Evolutionary conservation across 768 basidiomycete genomes (phyloP), one percentile per base, ranked within the genome.

Genomic region (Paxillus ammoniavirescens): DNA sequence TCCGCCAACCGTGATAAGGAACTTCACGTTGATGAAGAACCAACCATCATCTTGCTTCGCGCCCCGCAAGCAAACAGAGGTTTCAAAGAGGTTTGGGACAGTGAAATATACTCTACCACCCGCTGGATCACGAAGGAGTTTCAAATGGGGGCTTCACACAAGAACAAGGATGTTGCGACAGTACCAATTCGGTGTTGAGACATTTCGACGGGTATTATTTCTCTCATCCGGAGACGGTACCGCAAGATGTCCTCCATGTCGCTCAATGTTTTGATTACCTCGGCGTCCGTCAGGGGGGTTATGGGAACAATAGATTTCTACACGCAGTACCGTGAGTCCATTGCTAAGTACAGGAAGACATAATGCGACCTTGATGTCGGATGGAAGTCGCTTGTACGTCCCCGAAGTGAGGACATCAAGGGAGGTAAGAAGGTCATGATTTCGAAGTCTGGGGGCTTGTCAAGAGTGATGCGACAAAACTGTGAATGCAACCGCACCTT

Each of bases 371-470:
- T 89, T 91, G 66, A 96, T 87, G 48, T 75, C 77, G 2, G 83
- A 79, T 15, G 96, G 94, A 14, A 98, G 80, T 26, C 92, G 78
- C 37, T 83, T 76, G 65, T 98, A 98, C 14, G 89, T 86, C 0
- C 94, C 95, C 12, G 84, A 86, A 2, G 89, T 89, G 31, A 97
- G 77, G 50, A 98, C 89, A 60, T 94, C 89, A 36, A 98, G 73
- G 21, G 95, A 95, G 1, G 93, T 96, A 4, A 94, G 78, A 21
- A 98, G 75, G 70, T 98, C 96, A 56, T 95, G 93, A 71, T 98
- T 98, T 52, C 95, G 86, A 17, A 93, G 80, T 65, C 95, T 93
- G 62, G 5, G 12, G 5, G 31, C 17, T 10, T 9, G 37, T 58
- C 26, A 54, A 44, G 31, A 41, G 47, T 18, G 23, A 40, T 3